Evolutionary conservation across 2,329 filamentous ascomycete species (phyloP), one percentile per base, ranked within the genome.

Genomic region (Coniochaeta sp.): DNA sequence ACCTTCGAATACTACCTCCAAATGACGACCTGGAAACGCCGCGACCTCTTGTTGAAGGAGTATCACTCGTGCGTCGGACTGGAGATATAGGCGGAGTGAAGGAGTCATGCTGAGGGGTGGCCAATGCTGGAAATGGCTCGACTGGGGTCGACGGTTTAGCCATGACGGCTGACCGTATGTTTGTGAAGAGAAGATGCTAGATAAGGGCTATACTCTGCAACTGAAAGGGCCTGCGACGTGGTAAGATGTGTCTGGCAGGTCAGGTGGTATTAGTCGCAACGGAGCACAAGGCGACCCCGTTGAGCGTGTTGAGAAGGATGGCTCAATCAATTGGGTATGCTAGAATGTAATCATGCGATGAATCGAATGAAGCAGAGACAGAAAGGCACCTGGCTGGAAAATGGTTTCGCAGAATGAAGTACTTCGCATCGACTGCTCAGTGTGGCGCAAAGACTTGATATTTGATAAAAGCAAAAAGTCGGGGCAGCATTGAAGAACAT

Each of bases 1-100:
- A 59, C 44, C 60, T 61, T 40, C 60, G 62, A 12, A 63, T 50
- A 4, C 34, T 57, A 10, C 55, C 34, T 30, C 55, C 38, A 19
- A 57, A 30, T 3, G 55, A 42, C 17, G 54, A 56, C 30, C 54
- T 56, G 12, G 54, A 56, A 14, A n/a, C 54, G 22, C 34, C 34
- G 30, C 54, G 54, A 17, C 19, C 34, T 56, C 54, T 19, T 22
- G 54, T 38, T 6, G 54, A 56, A 52, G 47, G 47, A 32, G 34
- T 34, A 24, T 56, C 54, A 22, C 54, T 56, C 1, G 47, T 52
- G 47, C 47, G 47, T 17, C 47, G 47, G 30, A 26, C 24, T 2
- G 54, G 54, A 6, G 54, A 38, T 22, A 32, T 56, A 12, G 54
- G 34, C 26, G 50, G 50, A 36, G 30, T 19, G 30, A 34, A 34